Evolutionary conservation across 257 asterid genomes (phyloP).

Genomic region (Thymus mandschuricus): DNA sequence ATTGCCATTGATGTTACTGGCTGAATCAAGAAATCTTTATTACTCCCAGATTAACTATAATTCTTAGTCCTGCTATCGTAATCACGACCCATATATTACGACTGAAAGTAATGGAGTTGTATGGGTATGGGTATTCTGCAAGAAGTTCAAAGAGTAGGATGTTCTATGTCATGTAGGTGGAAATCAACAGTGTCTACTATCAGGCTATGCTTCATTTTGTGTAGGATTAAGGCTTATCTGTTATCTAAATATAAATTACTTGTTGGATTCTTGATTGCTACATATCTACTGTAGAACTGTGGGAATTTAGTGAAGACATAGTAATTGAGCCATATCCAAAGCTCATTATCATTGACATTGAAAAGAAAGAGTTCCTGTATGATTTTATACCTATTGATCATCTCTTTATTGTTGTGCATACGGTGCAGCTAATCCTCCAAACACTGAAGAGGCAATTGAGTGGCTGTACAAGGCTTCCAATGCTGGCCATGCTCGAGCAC

Average conservation of each 20-base stretch:
- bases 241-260: neutral
- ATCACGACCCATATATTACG: neutral
- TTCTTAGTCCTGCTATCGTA: neutral
- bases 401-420: slow-evolving; percentile 21
- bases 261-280: neutral
- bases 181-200: neutral
- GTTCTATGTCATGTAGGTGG: neutral
- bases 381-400: neutral
- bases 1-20: slow-evolving; percentile 3
- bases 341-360: slow-evolving; percentile 3
- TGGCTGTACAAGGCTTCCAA: slow-evolving; percentile 70
- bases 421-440: slow-evolving; percentile 61
- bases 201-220: neutral
- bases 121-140: neutral
- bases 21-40: slow-evolving; percentile 13
- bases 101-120: neutral
- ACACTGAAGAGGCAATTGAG: slow-evolving; percentile 58
- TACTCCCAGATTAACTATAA: neutral
- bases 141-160: neutral
- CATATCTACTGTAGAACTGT: neutral
- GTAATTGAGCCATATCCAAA: neutral
- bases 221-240: neutral
- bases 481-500: slow-evolving; percentile 80
- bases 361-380: neutral
- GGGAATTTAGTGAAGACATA: neutral